Percentiles rank a stretch among this genome's conserved stretches.
Evolutionary conservation across 352 stramenopile species (phyloP).

Genomic region (Plasmopara viticola): DNA sequence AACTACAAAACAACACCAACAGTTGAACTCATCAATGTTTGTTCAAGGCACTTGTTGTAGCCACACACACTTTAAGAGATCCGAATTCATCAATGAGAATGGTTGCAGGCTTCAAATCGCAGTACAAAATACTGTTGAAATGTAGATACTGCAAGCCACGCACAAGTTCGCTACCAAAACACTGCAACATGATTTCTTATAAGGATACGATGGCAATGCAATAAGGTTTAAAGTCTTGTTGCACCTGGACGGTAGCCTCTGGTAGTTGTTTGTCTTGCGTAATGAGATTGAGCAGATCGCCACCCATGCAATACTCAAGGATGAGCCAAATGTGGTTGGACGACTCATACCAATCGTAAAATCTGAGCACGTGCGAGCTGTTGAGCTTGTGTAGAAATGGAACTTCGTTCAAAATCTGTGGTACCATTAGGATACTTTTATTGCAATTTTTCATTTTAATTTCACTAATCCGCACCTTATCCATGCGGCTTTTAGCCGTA

Average conservation of each 20-base stretch:
- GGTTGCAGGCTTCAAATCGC: conserved; percentile 88
- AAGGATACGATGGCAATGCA: neutral
- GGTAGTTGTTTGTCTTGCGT: conserved; percentile 85
- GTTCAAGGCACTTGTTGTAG: neutral
- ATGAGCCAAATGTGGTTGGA: conserved; percentile 95
- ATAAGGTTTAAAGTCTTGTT: neutral
- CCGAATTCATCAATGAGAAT: conserved; percentile 91
- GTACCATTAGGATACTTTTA: neutral
- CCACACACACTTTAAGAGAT: conserved; percentile 68
- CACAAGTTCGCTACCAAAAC: conserved; percentile 69
- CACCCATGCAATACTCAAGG: conserved; percentile 91
- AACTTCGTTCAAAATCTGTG: conserved; percentile 80
- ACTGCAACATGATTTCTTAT: conserved; percentile 18
- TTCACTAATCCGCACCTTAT: conserved; percentile 53
- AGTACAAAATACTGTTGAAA: conserved; percentile 83
- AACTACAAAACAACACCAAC: conserved; percentile 34
- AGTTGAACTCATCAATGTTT: neutral
- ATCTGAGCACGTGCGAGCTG: conserved; percentile 85
- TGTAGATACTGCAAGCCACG: conserved; percentile 87
- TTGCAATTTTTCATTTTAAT: neutral
- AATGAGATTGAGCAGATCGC: conserved; percentile 87
- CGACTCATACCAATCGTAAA: conserved; percentile 95
- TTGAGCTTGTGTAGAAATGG: conserved; percentile 85
- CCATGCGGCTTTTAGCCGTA: conserved; percentile 88
- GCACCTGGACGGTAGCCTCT: conserved; percentile 64